Evolutionary conservation across 192 early-diverging fungal species (phyloP), one percentile per base, ranked within the genome.

Genomic region (Backusella psychrophila): DNA sequence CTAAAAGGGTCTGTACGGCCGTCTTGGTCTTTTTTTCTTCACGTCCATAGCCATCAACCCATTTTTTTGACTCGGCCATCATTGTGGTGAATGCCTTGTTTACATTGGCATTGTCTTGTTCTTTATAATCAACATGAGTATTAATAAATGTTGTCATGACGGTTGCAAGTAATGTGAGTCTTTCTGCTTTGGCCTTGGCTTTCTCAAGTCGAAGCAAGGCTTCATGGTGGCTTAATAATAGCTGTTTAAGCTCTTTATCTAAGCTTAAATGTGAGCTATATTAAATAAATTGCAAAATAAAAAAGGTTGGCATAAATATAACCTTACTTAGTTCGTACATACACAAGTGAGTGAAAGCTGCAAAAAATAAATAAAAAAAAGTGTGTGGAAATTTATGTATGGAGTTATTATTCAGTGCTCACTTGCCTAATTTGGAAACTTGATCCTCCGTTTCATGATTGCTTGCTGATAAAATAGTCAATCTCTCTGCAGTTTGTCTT

Each of bases 321-420:
- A 23, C 53, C 53, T 56, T 56, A 56, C 53, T 59, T 59, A 59
- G 23, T 59, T 59, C 53, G 53, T 59, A 26, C 53, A 59, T 59
- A 59, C 9, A 59, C 17, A 15, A 19, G 46, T 17, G 46, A 59
- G 26, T 56, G 36, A 11, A 39, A 39, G 9, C 11, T 39, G 38
- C 9, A 39, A 39, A 39, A 39, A 59, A 26, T 12, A n/a, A 59
- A 4, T 21, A 23, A 59, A 56, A 59, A 26, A 26, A 26, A 59
- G 12, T 29, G 19, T 21, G 19, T 8, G 21, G 21, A 52, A 52
- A 52, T 3, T n/a, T n/a, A 15, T 17, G 6, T 19, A 17, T 49
- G 12, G n/a, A 3, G 3, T 52, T 15, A 19, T 52, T 19, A 6
- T 52, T 15, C 4, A 19, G 8, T 9, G 36, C 36, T 7, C 36